Conservation (phyloP, 2,329 filamentous ascomycete genomes). For the Botrytis tulipae region DNA sequence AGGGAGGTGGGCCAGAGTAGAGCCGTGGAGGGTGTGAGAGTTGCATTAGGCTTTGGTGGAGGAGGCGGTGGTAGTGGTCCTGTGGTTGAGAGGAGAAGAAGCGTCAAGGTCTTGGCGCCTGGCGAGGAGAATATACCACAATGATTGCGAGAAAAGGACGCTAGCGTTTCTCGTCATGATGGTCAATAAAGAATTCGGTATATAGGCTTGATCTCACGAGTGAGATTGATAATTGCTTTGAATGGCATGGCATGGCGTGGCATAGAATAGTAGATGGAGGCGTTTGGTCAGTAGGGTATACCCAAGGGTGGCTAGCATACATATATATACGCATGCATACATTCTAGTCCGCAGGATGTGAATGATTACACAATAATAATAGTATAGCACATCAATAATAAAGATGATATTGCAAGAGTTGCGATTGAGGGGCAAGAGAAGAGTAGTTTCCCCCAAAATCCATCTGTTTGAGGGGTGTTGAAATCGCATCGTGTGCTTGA, state of each 20-base stretch:
- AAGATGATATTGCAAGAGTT: background rate
- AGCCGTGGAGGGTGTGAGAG: constrained; percentile 59
- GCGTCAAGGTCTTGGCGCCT: constrained; percentile 56
- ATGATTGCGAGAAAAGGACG: background rate
- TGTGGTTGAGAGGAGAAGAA: constrained; percentile 59
- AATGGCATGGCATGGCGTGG: background rate
- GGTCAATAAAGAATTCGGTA: background rate
- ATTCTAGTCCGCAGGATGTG: background rate
- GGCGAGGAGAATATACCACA: constrained; percentile 28
- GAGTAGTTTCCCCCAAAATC: background rate
- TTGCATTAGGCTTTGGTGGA: constrained; percentile 43
- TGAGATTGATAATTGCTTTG: background rate
- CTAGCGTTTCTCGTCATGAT: background rate
- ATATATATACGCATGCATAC: background rate
- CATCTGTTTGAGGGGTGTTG: background rate
- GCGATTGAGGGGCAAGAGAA: background rate
- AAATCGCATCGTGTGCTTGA: background rate
- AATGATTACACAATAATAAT: background rate
- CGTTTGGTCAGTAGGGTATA: constrained; percentile 17
- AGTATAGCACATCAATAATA: background rate
- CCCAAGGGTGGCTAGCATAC: background rate
- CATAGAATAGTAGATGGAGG: constrained; percentile 4
- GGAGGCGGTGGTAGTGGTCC: constrained; percentile 23
- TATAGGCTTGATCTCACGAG: background rate
- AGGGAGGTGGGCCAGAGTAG: constrained; percentile 58